Conservation (phyloP, 257 asterid genomes). For the Nemophila menziesii region DNA sequence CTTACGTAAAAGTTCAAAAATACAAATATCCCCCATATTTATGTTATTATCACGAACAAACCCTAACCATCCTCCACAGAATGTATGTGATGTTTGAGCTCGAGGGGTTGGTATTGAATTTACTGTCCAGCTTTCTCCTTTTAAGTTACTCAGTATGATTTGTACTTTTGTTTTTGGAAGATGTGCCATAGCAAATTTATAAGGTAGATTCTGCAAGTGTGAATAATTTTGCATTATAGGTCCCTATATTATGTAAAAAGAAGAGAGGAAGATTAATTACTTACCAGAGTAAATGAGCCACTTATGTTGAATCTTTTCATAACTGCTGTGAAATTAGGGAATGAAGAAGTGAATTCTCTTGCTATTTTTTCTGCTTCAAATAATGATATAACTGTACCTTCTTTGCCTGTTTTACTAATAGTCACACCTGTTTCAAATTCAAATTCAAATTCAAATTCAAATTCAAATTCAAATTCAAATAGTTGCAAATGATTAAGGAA, state of each 20-base stretch:
- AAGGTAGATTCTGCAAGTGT: constrained; percentile 63
- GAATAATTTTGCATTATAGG: not conserved
- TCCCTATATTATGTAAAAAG: not conserved
- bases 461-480: not conserved
- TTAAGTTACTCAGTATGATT: constrained; percentile 58
- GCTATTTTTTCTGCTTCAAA: constrained; percentile 73
- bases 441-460: not conserved
- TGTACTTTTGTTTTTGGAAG: constrained; percentile 80
- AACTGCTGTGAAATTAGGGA: constrained; percentile 62
- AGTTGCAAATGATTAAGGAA: not conserved
- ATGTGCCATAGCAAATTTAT: constrained; percentile 73
- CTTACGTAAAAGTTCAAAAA: constrained; percentile 67
- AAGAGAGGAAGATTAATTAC: constrained; percentile 13
- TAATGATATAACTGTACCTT: constrained; percentile 49
- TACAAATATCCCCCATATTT: constrained; percentile 67
- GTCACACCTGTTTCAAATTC: constrained; percentile 34
- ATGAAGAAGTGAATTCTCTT: constrained; percentile 52
- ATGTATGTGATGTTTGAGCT: constrained; percentile 85
- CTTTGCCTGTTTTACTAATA: constrained; percentile 18
- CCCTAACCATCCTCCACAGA: constrained; percentile 94
- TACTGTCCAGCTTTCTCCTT: constrained; percentile 77
- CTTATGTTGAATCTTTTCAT: constrained; percentile 87
- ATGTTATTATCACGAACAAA: constrained; percentile 79
- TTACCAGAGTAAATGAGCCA: constrained; percentile 88
- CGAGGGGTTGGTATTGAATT: constrained; percentile 80